phyloP scores from a whole-genome alignment of 1,284 basidiomycete species.

The Ceratobasidium sp. region DNA sequence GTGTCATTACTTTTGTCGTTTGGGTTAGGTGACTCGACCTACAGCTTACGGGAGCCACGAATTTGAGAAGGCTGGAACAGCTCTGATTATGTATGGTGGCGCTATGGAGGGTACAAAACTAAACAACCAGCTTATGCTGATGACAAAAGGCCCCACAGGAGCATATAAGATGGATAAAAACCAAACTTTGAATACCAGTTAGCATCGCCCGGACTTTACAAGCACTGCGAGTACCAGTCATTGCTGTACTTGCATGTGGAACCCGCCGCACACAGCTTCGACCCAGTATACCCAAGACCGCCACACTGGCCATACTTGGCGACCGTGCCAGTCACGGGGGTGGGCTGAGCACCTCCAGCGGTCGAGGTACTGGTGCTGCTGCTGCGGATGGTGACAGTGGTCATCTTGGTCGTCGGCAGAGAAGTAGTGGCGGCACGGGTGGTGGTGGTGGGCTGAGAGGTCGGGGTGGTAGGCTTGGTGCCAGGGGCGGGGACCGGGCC shows the following conservation, averaged over 20 bases:
- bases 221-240: conserved; percentile 46
- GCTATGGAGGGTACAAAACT: conserved; percentile 10
- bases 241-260: conserved; percentile 45
- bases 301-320: conserved; percentile 47
- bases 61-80: not conserved
- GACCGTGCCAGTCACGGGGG: conserved; percentile 20
- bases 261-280: conserved; percentile 42
- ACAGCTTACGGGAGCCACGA: no score
- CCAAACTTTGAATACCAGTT: not conserved
- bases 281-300: conserved; percentile 34
- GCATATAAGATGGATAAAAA: not conserved
- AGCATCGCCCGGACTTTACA: conserved; percentile 21
- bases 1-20: no score
- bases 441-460: conserved; percentile 22
- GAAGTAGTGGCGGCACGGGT: conserved; percentile 24
- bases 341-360: not conserved
- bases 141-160: not conserved
- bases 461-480: conserved; percentile 25
- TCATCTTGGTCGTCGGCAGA: conserved; percentile 2
- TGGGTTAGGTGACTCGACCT: no score
- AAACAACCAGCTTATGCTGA: not conserved
- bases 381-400: conserved; percentile 20
- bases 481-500: conserved; percentile 36
- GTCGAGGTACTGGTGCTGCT: conserved; percentile 22
- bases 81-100: not conserved